Conservation (phyloP, 768 basidiomycete genomes). For the Lactifluus subvellereus region DNA sequence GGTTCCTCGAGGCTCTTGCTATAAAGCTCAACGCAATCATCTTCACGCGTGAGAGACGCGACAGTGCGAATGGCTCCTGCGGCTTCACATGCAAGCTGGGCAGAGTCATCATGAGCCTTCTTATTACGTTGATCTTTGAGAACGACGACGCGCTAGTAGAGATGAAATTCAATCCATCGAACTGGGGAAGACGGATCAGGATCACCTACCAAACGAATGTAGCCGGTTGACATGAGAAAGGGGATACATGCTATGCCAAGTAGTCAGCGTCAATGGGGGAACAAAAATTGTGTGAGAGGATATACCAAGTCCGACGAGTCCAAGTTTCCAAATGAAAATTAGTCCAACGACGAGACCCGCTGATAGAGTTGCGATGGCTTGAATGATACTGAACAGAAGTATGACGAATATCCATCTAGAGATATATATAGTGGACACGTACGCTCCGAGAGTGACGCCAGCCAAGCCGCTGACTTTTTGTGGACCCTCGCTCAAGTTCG, state of each 20-base stretch:
- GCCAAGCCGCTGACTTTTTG: slow-evolving; percentile 82
- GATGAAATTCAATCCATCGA: not conserved
- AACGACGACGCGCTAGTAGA: slow-evolving; percentile 66
- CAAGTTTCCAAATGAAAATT: slow-evolving; percentile 64
- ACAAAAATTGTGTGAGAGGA: not conserved
- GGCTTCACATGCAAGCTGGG: slow-evolving; percentile 87
- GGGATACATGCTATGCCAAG: slow-evolving; percentile 52
- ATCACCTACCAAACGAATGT: slow-evolving; percentile 63
- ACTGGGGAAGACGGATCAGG: not conserved
- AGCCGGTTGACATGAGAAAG: slow-evolving; percentile 62
- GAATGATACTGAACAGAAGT: slow-evolving; percentile 53
- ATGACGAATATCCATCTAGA: not conserved
- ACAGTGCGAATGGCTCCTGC: slow-evolving; percentile 87
- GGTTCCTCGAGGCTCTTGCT: slow-evolving; percentile 66
- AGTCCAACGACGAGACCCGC: slow-evolving; percentile 70
- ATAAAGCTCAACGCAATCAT: slow-evolving; percentile 63
- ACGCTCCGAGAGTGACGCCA: slow-evolving; percentile 75
- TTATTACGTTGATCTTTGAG: slow-evolving; percentile 82
- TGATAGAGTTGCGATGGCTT: slow-evolving; percentile 58
- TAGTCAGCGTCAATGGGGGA: not conserved
- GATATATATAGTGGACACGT: slow-evolving; percentile 34
- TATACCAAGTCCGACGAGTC: slow-evolving; percentile 74
- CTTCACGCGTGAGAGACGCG: slow-evolving; percentile 78
- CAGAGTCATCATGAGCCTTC: slow-evolving; percentile 66
- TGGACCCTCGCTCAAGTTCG: slow-evolving; percentile 71